A percentile compares a stretch with the other conserved stretches of the same genome.
These are phyloP conservation scores for Fusarium graminum DNA, from an alignment of 2,329 filamentous ascomycete genomes.

Conservation along the genomic window DNA sequence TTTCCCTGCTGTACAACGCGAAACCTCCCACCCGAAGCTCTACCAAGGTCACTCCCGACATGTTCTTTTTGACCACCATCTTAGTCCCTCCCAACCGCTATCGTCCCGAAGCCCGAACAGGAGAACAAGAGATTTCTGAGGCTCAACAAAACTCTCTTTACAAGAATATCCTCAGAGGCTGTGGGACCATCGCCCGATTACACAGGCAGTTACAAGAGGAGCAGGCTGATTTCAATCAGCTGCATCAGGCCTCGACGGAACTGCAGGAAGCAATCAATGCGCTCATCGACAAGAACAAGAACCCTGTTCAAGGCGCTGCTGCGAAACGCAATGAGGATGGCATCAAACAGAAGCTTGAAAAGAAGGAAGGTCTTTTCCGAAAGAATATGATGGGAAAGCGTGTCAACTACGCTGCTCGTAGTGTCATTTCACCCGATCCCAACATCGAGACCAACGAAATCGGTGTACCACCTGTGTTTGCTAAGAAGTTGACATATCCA, in stretches of 20 bases:
- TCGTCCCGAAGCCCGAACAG: constrained; percentile 86
- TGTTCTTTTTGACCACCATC: constrained; percentile 92
- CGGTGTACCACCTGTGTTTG: constrained; percentile 97
- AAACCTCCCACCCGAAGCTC: constrained; percentile 71
- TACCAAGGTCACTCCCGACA: constrained; percentile 76
- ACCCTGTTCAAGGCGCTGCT: constrained; percentile 82
- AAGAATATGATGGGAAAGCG: constrained; percentile 99
- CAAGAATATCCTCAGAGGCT: constrained; percentile 83
- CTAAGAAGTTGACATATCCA: constrained; percentile 93
- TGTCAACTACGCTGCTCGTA: constrained; percentile 97
- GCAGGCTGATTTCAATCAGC: constrained; percentile 70
- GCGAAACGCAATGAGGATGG: constrained; percentile 87
- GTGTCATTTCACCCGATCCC: constrained; percentile 97
- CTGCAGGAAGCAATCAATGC: constrained; percentile 93
- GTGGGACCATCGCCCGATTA: constrained; percentile 79
- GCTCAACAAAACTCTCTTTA: constrained; percentile 90
- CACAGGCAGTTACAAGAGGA: constrained; percentile 65
- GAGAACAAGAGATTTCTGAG: constrained; percentile 85
- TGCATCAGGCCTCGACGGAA: constrained; percentile 84
- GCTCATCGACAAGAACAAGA: constrained; percentile 90
- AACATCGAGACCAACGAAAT: constrained; percentile 99
- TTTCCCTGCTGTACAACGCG: constrained; percentile 87
- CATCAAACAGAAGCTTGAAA: constrained; percentile 97
- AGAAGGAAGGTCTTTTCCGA: constrained; percentile 97
- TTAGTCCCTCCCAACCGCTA: constrained; percentile 94